Conservation (phyloP, 2,329 filamentous ascomycete species). For the Talaromyces funiculosus region DNA sequence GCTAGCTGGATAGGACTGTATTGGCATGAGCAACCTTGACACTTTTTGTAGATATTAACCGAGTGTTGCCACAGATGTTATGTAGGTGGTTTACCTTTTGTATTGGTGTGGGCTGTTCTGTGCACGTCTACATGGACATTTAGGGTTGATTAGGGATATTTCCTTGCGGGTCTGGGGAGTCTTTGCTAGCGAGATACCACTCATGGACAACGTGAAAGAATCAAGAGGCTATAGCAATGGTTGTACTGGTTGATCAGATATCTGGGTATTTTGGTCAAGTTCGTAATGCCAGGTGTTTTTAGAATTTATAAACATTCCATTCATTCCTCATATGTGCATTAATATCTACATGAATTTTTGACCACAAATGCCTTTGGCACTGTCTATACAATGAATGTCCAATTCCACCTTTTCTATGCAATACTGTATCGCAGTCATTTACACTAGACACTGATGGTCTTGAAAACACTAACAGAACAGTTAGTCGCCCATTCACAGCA, state of each 20-base stretch:
- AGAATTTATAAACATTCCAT: background rate
- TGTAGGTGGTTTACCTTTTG: background rate
- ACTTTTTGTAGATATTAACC: background rate
- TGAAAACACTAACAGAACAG: constrained; percentile 58
- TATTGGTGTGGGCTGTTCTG: background rate
- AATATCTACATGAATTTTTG: constrained; percentile 6
- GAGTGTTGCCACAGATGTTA: background rate
- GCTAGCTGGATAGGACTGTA: background rate
- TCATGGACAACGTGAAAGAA: no score
- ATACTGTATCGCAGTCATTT: background rate
- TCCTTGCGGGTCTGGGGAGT: no score
- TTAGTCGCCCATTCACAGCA: constrained; percentile 4
- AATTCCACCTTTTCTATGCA: background rate
- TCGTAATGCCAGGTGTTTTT: no score
- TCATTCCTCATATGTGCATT: constrained; percentile 8
- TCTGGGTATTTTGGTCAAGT: background rate
- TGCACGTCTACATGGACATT: no score
- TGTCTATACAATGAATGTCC: background rate
- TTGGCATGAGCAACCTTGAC: background rate
- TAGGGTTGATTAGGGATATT: background rate
- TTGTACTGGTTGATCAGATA: no score
- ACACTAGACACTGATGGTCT: constrained; percentile 68
- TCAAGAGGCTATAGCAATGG: no score
- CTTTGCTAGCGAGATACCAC: no score
- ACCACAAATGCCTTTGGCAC: background rate